Evolutionary conservation across 2,329 filamentous ascomycete genomes (phyloP).

Genomic region (Lachnellula cervina): DNA sequence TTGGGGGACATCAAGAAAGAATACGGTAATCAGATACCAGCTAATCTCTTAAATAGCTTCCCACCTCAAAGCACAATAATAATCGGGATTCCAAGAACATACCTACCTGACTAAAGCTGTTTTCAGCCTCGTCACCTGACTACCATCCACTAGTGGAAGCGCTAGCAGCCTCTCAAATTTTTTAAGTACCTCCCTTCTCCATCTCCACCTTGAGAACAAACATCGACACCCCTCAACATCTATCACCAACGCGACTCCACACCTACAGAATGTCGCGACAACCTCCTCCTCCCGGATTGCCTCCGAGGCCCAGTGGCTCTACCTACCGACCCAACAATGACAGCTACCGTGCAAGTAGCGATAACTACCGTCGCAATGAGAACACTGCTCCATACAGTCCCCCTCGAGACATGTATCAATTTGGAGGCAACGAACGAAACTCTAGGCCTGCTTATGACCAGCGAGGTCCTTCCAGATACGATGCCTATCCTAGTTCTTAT

Average conservation of each 20-base stretch:
- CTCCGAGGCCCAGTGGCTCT: slow-evolving; percentile 13
- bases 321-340: neutral
- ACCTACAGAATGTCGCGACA: slow-evolving; percentile 25
- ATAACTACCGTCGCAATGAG: slow-evolving; percentile 3
- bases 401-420: neutral
- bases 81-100: too few species aligned
- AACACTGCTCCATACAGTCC: neutral
- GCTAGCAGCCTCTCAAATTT: neutral
- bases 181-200: neutral
- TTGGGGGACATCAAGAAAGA: too few species aligned
- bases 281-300: slow-evolving; percentile 26
- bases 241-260: slow-evolving; percentile 3
- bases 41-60: too few species aligned
- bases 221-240: neutral
- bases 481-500: slow-evolving; percentile 2
- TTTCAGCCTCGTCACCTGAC: slow-evolving; percentile 2
- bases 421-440: neutral
- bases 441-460: neutral
- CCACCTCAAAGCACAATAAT: too few species aligned
- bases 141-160: neutral
- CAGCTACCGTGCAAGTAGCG: neutral
- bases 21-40: too few species aligned
- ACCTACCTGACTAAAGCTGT: neutral
- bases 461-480: slow-evolving; percentile 14
- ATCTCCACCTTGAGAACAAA: neutral